These are phyloP conservation scores for Aureobasidium sp. DNA, from an alignment of 2,329 filamentous ascomycete species.

Conservation along the genomic window DNA sequence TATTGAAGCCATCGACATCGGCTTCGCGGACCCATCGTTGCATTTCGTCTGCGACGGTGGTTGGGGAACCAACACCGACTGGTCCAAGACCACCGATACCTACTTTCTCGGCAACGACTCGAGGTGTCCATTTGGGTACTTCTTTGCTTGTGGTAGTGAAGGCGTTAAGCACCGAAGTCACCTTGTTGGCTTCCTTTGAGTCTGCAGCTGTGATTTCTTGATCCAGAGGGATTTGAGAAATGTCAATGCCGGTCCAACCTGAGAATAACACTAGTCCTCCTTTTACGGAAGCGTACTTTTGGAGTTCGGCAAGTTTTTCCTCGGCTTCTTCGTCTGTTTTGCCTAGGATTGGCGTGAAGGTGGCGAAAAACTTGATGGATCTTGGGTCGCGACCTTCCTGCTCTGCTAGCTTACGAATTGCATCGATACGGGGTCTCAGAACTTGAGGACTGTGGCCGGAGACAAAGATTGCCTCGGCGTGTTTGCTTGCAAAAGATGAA, in stretches of 20 bases:
- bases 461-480: constrained; percentile 55
- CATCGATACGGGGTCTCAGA: constrained; percentile 42
- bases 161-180: constrained; percentile 41
- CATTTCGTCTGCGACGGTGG: constrained; percentile 40
- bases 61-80: constrained; percentile 38
- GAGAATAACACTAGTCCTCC: constrained; percentile 49
- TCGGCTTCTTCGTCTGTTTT: constrained; percentile 39
- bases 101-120: constrained; percentile 32
- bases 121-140: constrained; percentile 38
- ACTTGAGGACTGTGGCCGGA: constrained; percentile 44
- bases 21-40: constrained; percentile 38
- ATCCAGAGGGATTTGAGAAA: constrained; percentile 48
- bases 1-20: constrained; percentile 29
- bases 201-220: constrained; percentile 49
- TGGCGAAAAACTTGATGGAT: constrained; percentile 45
- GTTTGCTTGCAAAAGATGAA: constrained; percentile 46
- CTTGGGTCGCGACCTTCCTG: constrained; percentile 46
- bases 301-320: constrained; percentile 43
- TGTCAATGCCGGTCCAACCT: constrained; percentile 53
- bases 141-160: constrained; percentile 43
- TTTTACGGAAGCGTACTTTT: constrained; percentile 45
- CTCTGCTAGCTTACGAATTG: constrained; percentile 44
- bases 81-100: constrained; percentile 20
- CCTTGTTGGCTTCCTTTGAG: constrained; percentile 44
- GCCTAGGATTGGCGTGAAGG: constrained; percentile 28